Base-by-base conservation (phyloP, 2,329 filamentous ascomycete species). In the Fusarium sp. region DNA sequence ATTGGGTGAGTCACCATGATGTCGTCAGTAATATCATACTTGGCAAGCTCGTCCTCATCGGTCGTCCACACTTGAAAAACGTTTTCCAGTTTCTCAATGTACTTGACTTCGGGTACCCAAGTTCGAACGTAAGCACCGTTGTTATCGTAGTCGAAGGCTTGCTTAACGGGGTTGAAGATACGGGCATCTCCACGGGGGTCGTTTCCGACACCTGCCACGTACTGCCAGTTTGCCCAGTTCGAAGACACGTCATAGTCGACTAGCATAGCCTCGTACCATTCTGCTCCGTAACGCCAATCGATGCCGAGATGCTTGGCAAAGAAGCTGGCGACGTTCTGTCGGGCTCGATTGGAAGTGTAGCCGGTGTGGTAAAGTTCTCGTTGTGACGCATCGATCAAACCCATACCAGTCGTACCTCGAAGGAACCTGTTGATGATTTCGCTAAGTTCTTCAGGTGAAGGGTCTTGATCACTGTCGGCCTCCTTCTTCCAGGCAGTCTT, bases 181-280 rank as follows among this genome's bases (percentile, higher is more conserved):
- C 92, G 83, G 0, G 87, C 86, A 7, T 91, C 87, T 8, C 89
- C 88, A 22, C 91, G 82, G 0, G 92, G 92, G 69, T 95, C 92
- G 67, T 94, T 94, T 9, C 92, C 92, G 0, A 95, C 91, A 0
- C 92, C 92, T 0, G 92, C 85, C 1, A 92, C 87, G 64, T 95
- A 95, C 76, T 94, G 91, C 92, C 92, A 94, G 72, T 93, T 94
- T 11, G 88, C 88, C 91, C 91, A 95, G 70, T 94, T 94, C 61
- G 85, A 90, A 15, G 86, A 88, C 0, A 91, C 84, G 70, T 95
- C 92, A 75, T 94, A 93, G 75, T 96, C 92, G 30, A 90, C 82
- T 4, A 94, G 82, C 73, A 91, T 81, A 74, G 85, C 87, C 75
- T 95, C 92, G 73, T 94, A 95, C 90, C 91, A 95, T 75, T 94